A percentile compares a stretch with the other conserved stretches of the same genome.
Evolutionary conservation across 768 basidiomycete species (phyloP).

Genomic region (Astraeus odoratus): DNA sequence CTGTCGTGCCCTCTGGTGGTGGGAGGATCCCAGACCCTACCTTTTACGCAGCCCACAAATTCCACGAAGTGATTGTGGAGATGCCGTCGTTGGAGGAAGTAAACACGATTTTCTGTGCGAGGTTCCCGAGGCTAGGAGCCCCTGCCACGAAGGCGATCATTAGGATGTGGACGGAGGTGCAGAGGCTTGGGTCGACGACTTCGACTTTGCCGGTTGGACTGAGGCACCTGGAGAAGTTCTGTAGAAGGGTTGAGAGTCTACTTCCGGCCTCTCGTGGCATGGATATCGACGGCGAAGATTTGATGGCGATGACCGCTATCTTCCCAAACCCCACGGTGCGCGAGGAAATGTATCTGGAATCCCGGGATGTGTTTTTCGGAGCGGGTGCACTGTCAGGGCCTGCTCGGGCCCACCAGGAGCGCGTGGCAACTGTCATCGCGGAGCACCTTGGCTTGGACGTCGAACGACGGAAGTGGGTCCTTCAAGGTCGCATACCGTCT

Average conservation of each 20-base stretch:
- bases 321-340: slow-evolving; percentile 70
- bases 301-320: slow-evolving; percentile 27
- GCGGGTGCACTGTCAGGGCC: slow-evolving; percentile 48
- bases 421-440: slow-evolving; percentile 49
- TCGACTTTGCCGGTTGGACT: slow-evolving; percentile 62
- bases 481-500: slow-evolving; percentile 58
- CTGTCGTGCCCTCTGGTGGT: slow-evolving; percentile 39
- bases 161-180: slow-evolving; percentile 61
- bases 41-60: slow-evolving; percentile 86
- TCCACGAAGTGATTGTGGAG: slow-evolving; percentile 58
- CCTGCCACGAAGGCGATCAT: slow-evolving; percentile 46
- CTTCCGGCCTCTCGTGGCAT: slow-evolving; percentile 49
- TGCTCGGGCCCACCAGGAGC: slow-evolving; percentile 42
- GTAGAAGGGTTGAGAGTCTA: slow-evolving; percentile 52
- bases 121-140: slow-evolving; percentile 58
- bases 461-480: slow-evolving; percentile 67
- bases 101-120: slow-evolving; percentile 55
- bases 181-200: slow-evolving; percentile 40
- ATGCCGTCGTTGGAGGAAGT: slow-evolving; percentile 66
- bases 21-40: slow-evolving; percentile 48
- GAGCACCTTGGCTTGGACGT: slow-evolving; percentile 57
- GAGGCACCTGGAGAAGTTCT: slow-evolving; percentile 80
- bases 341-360: slow-evolving; percentile 86
- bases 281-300: slow-evolving; percentile 29
- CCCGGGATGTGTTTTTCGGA: slow-evolving; percentile 89